A percentile compares a stretch with the other conserved stretches of the same genome.
Conservation (phyloP, 129 eudicot species). For the Flaveria linearis region DNA sequence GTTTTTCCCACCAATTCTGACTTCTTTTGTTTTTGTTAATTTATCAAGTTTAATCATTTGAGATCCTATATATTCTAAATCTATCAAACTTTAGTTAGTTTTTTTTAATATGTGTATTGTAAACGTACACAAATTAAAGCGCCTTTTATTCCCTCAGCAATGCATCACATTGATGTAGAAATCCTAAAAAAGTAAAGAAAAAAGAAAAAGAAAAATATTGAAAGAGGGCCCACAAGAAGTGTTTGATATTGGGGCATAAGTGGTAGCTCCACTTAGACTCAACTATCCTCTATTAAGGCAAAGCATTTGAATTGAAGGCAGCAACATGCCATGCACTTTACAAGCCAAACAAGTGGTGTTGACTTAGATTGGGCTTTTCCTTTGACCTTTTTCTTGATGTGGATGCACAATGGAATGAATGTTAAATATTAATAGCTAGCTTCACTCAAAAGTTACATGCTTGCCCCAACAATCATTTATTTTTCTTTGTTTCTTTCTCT, state of each 20-base stretch:
- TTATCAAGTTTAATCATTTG: too few species aligned
- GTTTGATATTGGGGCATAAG: constrained; percentile 38
- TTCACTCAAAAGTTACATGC: constrained; percentile 46
- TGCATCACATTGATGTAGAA: constrained; percentile 40
- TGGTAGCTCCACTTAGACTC: constrained; percentile 44
- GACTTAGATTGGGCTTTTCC: constrained; percentile 44
- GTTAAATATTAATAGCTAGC: constrained; percentile 36
- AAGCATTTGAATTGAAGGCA: constrained; percentile 40
- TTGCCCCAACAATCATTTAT: constrained; percentile 41
- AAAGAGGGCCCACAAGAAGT: constrained; percentile 23
- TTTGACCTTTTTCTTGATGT: constrained; percentile 43
- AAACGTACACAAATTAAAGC: neutral
- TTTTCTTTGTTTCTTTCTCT: constrained; percentile 37
- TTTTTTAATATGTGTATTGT: neutral
- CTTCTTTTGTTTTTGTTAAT: too few species aligned
- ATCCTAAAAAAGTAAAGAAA: neutral
- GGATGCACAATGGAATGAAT: constrained; percentile 24
- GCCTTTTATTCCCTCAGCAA: constrained; percentile 34
- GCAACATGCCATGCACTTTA: constrained; percentile 46
- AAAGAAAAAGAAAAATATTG: neutral
- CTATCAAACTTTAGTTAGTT: neutral
- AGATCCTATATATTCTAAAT: too few species aligned
- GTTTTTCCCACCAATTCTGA: neutral
- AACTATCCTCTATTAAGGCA: constrained; percentile 25
- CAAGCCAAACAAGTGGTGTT: constrained; percentile 45